These are phyloP conservation scores for Nigrospora oryzae DNA, from an alignment of 2,329 filamentous ascomycete genomes.

Conservation along the genomic window DNA sequence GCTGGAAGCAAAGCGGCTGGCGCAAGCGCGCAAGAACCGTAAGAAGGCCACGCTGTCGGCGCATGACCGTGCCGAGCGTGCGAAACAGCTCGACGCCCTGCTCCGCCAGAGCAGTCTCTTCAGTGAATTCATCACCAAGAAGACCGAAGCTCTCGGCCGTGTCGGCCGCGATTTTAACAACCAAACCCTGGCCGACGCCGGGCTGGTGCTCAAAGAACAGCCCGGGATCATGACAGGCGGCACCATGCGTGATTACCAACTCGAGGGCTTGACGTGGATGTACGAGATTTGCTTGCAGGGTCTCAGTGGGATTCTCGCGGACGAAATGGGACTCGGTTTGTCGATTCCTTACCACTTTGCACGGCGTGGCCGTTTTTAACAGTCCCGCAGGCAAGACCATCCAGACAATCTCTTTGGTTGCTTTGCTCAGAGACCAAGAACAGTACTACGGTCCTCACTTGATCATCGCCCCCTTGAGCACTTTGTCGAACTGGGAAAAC, in stretches of 20 bases:
- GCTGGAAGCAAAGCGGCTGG: slow-evolving; percentile 33
- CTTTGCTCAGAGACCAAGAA: slow-evolving; percentile 91
- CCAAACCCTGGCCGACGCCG: slow-evolving; percentile 51
- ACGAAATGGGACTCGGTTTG: slow-evolving; percentile 93
- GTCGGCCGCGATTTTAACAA: slow-evolving; percentile 54
- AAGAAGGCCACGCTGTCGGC: slow-evolving; percentile 41
- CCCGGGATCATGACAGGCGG: slow-evolving; percentile 79
- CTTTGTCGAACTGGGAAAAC: slow-evolving; percentile 95
- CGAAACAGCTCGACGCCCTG: slow-evolving; percentile 49
- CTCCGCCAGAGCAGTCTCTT: slow-evolving; percentile 52
- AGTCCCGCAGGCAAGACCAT: slow-evolving; percentile 79
- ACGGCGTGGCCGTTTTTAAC: background rate
- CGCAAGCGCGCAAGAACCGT: slow-evolving; percentile 22
- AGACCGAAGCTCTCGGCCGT: slow-evolving; percentile 53
- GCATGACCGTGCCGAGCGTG: slow-evolving; percentile 48
- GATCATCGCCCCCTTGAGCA: slow-evolving; percentile 94
- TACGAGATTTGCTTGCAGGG: slow-evolving; percentile 99
- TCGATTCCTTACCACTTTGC: background rate
- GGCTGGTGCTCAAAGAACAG: slow-evolving; percentile 75
- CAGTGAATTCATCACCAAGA: slow-evolving; percentile 53
- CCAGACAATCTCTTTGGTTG: slow-evolving; percentile 95
- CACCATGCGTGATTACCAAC: slow-evolving; percentile 93
- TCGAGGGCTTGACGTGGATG: slow-evolving; percentile 99
- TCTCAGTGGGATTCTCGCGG: slow-evolving; percentile 94
- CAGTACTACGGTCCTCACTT: slow-evolving; percentile 80